Conservation (phyloP, 106 monocot species). For the Apostasia ramifera region DNA sequence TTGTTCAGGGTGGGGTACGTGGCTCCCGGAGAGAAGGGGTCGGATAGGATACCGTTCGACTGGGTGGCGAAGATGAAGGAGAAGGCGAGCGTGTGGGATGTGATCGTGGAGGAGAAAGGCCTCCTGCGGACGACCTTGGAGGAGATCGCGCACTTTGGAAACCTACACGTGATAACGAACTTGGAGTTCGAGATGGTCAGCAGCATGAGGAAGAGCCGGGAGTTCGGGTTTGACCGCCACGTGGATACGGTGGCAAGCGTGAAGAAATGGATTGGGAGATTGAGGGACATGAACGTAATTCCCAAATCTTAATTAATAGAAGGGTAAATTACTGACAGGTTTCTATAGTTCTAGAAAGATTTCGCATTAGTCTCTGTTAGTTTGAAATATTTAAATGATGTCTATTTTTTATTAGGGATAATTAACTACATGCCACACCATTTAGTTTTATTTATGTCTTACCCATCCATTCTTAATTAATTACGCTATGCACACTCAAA, state of each 20-base stretch:
- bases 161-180: neutral
- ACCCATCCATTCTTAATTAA: too few species aligned
- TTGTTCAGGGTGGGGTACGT: constrained; percentile 7
- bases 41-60: neutral
- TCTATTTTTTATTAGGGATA: too few species aligned
- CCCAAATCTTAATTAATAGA: neutral
- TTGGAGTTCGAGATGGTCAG: constrained; percentile 15
- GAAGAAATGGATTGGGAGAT: constrained; percentile 9
- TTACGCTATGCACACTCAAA: too few species aligned
- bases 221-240: constrained; percentile 7
- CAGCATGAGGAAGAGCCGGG: constrained; percentile 14
- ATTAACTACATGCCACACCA: too few species aligned
- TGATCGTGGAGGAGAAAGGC: constrained; percentile 12
- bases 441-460: too few species aligned
- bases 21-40: neutral
- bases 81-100: constrained; percentile 6
- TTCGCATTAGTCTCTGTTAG: too few species aligned
- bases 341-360: too few species aligned
- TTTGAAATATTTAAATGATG: too few species aligned
- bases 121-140: constrained; percentile 3
- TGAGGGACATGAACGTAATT: constrained; percentile 11
- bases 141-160: constrained; percentile 8
- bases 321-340: too few species aligned
- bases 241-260: constrained; percentile 3
- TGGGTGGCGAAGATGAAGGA: constrained; percentile 11